These are phyloP conservation scores for Odontarrhena argentea DNA, from an alignment of 345 rosid genomes.

Conservation along the genomic window DNA sequence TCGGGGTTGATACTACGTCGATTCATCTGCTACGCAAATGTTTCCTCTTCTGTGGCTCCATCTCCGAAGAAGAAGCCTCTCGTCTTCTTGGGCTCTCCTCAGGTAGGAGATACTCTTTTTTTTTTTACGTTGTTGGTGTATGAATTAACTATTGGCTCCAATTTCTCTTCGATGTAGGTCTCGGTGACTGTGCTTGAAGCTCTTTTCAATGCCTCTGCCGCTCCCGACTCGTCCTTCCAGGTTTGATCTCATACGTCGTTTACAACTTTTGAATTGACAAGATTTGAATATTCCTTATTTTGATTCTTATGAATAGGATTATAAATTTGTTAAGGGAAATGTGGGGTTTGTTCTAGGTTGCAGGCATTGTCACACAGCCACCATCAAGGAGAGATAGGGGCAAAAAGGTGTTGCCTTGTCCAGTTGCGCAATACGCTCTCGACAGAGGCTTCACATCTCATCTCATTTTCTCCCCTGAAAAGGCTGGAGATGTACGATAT, in stretches of 20 bases:
- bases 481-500: slow-evolving; percentile 79
- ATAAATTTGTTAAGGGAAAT: background rate
- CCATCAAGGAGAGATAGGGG: slow-evolving; percentile 85
- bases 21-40: slow-evolving; percentile 55
- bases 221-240: slow-evolving; percentile 71
- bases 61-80: slow-evolving; percentile 67
- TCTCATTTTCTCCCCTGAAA: slow-evolving; percentile 81
- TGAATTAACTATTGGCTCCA: background rate
- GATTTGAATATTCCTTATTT: background rate
- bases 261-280: too few species aligned
- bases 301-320: background rate
- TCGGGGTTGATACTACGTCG: slow-evolving; percentile 63
- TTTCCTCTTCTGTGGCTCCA: slow-evolving; percentile 35
- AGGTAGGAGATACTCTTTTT: slow-evolving; percentile 42
- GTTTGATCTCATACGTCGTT: slow-evolving; percentile 36
- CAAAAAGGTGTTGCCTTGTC: slow-evolving; percentile 75
- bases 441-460: slow-evolving; percentile 77
- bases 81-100: slow-evolving; percentile 91
- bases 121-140: background rate
- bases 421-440: slow-evolving; percentile 78
- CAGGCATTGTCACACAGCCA: slow-evolving; percentile 92
- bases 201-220: slow-evolving; percentile 67
- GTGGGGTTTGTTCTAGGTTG: slow-evolving; percentile 54
- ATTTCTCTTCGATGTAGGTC: slow-evolving; percentile 46
- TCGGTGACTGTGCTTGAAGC: slow-evolving; percentile 80